Base-by-base conservation (phyloP, 1,139 yeast species). In the Williopsis jadinii region DNA sequence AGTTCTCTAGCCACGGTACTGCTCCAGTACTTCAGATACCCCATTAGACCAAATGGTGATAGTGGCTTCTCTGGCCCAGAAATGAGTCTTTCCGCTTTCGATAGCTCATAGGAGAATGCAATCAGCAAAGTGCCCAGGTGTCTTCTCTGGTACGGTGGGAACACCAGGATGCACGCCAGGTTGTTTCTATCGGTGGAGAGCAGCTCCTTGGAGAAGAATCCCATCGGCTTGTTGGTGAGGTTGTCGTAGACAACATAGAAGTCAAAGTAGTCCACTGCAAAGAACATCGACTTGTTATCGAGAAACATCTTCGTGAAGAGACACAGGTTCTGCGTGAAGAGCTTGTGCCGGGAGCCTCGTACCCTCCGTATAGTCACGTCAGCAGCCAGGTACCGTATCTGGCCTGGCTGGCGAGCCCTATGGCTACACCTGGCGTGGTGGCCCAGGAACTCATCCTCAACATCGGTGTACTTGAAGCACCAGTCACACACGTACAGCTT, bases 11-110 rank as follows among this genome's bases (percentile, higher is more conserved):
- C 67, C 2, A 83, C 51, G 3, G 66, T 57, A 37, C 70, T 68
- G 11, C 85, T 70, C 98, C 98, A 92, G 60, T 74, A 90, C n/a
- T 73, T 66, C 30, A 84, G 54, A 55, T 88, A 92, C 5, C 90
- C 76, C 5, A 77, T 66, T 40, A 73, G 71, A 0, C 98, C 98
- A 59, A 77, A 84, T 0, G 83, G 82, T 6, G 95, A 84, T 14
- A 92, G 66, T 0, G 98, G 98, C 49, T 80, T 75, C 59, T 92
- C 98, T 0, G 98, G 98, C 0, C 97, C 95, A 43, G 96, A 88
- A 28, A 69, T 60, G 38, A 67, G 63, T 56, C 59, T 78, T 62
- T 63, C 84, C 58, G 52, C 73, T 38, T 68, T 65, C 0, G 95
- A 85, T 15, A 87, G 59, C 27, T 73, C 78, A 56, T 90, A 92